phyloP scores from a whole-genome alignment of 1,139 yeast genomes.

The Wickerhamiella infanticola region DNA sequence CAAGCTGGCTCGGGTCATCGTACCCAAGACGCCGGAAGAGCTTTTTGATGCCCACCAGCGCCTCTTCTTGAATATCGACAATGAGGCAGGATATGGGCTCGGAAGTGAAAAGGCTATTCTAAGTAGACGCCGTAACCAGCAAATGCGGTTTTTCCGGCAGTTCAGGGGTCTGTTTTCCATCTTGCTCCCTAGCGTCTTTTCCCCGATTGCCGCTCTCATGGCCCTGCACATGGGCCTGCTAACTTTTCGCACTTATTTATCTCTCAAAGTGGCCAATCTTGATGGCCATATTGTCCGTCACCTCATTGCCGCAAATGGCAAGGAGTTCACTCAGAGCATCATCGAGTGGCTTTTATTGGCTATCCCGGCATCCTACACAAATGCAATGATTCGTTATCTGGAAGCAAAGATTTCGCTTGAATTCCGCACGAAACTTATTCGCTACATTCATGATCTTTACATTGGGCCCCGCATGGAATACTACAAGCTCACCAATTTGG shows the following conservation, averaged over 20 bases:
- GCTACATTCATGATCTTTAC: slow-evolving; percentile 84
- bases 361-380: slow-evolving; percentile 85
- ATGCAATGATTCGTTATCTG: slow-evolving; percentile 74
- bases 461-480: slow-evolving; percentile 69
- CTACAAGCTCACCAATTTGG: slow-evolving; percentile 42
- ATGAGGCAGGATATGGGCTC: slow-evolving; percentile 17
- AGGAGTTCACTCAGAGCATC: slow-evolving; percentile 59
- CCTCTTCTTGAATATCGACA: slow-evolving; percentile 32
- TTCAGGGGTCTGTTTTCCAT: slow-evolving; percentile 66
- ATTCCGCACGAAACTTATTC: slow-evolving; percentile 68
- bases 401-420: slow-evolving; percentile 66
- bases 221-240: slow-evolving; percentile 61
- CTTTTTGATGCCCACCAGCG: slow-evolving; percentile 57
- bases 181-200: slow-evolving; percentile 56
- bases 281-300: slow-evolving; percentile 90
- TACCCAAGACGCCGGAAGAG: slow-evolving; percentile 44
- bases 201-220: slow-evolving; percentile 52
- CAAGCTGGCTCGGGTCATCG: slow-evolving; percentile 35
- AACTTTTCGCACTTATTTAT: slow-evolving; percentile 72
- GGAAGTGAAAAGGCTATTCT: neutral
- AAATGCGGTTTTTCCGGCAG: slow-evolving; percentile 47
- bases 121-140: slow-evolving; percentile 17
- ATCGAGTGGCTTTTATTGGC: slow-evolving; percentile 81
- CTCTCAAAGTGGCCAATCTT: slow-evolving; percentile 68
- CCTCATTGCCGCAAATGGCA: slow-evolving; percentile 69